These are phyloP conservation scores for Tricholoma flavovirens DNA, from an alignment of 768 basidiomycete species.

Conservation along the genomic window DNA sequence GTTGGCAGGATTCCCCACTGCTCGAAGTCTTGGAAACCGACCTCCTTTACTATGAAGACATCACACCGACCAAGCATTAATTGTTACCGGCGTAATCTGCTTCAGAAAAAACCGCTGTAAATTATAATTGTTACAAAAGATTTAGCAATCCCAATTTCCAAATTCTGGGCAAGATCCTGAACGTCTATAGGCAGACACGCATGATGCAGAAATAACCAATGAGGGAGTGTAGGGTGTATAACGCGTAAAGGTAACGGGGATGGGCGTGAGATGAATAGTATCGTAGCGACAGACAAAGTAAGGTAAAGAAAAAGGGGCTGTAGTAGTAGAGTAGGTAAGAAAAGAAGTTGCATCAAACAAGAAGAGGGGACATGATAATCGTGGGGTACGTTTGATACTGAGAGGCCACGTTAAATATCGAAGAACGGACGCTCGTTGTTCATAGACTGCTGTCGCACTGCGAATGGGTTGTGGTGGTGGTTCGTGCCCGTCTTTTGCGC, in stretches of 20 bases:
- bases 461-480: conserved; percentile 62
- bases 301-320: neutral
- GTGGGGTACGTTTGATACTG: neutral
- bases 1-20: too few species aligned
- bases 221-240: neutral
- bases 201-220: neutral
- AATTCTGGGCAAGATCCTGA: neutral
- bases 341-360: neutral
- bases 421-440: conserved; percentile 76
- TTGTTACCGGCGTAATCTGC: too few species aligned
- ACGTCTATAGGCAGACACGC: neutral
- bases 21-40: too few species aligned
- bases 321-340: neutral
- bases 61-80: too few species aligned
- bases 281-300: neutral
- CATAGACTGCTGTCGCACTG: conserved; percentile 50
- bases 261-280: neutral
- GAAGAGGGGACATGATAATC: neutral
- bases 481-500: conserved; percentile 42
- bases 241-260: neutral
- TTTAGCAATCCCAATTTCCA: neutral
- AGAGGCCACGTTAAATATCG: conserved; percentile 42
- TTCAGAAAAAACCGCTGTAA: neutral
- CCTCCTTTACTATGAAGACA: too few species aligned
- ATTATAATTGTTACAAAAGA: neutral